Percentiles rank a stretch among this genome's conserved stretches.
Evolutionary conservation across 192 early-diverging fungal species (phyloP).

Genomic region (Neocallimastix lanati): DNA sequence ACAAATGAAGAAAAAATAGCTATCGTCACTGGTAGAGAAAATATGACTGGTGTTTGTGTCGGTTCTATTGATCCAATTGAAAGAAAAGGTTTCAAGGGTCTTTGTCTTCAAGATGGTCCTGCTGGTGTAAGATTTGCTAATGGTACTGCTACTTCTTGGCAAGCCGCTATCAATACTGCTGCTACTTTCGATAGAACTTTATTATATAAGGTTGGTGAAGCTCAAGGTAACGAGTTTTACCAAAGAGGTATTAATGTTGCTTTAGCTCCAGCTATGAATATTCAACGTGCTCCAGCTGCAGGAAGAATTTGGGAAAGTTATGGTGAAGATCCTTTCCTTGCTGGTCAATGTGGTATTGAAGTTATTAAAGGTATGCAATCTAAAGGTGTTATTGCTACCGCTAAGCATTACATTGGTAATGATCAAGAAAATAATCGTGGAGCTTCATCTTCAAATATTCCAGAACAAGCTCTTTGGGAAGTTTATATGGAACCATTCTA

Average conservation of each 20-base stretch:
- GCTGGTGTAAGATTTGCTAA: constrained; percentile 5
- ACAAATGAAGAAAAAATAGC: no score
- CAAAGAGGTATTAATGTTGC: constrained; percentile 30
- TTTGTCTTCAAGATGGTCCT: no score
- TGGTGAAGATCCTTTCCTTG: constrained; percentile 23
- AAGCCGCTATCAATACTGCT: constrained; percentile 26
- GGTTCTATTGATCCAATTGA: no score
- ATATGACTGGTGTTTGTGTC: no score
- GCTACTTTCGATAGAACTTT: constrained; percentile 31
- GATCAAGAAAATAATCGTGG: constrained; percentile 23
- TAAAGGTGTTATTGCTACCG: constrained; percentile 29
- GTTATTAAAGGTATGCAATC: constrained; percentile 17
- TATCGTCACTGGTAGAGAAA: no score
- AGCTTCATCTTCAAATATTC: constrained; percentile 14
- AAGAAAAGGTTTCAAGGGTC: no score
- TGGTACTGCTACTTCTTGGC: neutral
- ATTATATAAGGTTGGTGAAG: constrained; percentile 16
- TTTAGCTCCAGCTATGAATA: constrained; percentile 20
- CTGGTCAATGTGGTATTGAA: constrained; percentile 4
- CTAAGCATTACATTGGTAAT: constrained; percentile 25
- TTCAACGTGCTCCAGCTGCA: constrained; percentile 13
- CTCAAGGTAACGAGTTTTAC: constrained; percentile 32
- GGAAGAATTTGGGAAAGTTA: neutral
- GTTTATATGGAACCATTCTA: constrained; percentile 36
- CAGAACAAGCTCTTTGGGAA: constrained; percentile 31